Conservation (phyloP, 352 stramenopile genomes). For the Lagenidium sp. region DNA sequence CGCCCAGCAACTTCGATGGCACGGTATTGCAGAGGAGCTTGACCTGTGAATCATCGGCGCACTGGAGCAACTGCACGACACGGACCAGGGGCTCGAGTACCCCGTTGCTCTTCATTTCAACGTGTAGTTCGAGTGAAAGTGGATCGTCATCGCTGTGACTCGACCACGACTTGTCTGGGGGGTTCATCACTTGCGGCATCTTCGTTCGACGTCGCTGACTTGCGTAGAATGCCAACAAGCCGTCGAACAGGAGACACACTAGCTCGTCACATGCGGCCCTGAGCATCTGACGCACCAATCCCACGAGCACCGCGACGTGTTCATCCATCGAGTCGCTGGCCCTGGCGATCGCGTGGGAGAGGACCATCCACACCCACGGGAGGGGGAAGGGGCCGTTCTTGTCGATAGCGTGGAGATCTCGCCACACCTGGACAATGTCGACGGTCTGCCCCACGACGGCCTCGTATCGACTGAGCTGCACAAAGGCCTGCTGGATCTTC, state of each 20-base stretch:
- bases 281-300: not conserved
- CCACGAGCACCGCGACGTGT: not conserved
- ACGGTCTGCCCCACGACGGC: conserved; percentile 19
- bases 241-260: not conserved
- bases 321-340: not conserved
- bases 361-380: conserved; percentile 1
- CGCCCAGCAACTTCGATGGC: conserved; percentile 10
- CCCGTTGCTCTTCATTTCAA: not conserved
- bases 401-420: conserved; percentile 6
- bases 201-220: not conserved
- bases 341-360: not conserved
- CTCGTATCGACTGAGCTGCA: conserved; percentile 13
- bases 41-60: conserved; percentile 7
- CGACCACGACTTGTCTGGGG: too few relatives aligned
- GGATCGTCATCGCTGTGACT: not conserved
- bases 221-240: not conserved
- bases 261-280: not conserved
- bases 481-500: conserved; percentile 26
- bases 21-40: conserved; percentile 8
- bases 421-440: conserved; percentile 25
- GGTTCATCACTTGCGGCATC: not conserved
- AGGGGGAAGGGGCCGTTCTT: not conserved
- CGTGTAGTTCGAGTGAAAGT: not conserved
- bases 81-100: conserved; percentile 4
- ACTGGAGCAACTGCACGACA: conserved; percentile 10